Evolutionary conservation across 164 flowering plant genomes (phyloP).

Genomic region (Piper betle): DNA sequence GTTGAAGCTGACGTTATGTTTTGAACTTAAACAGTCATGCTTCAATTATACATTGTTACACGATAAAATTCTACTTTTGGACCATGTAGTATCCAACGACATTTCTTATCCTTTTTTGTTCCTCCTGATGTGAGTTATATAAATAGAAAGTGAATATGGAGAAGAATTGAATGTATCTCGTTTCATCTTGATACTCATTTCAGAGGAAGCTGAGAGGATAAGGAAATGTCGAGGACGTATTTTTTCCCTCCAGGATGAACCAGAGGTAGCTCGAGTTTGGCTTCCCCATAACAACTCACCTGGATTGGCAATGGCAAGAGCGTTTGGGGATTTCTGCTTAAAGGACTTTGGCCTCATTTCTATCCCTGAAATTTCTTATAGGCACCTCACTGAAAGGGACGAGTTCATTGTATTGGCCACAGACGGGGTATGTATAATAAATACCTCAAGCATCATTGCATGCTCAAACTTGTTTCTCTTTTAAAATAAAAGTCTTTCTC

Average conservation of each 20-base stretch:
- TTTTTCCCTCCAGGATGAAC: slow-evolving; percentile 92
- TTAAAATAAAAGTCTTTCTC: not conserved
- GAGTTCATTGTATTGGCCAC: slow-evolving; percentile 91
- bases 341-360: slow-evolving; percentile 95
- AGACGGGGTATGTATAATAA: slow-evolving; percentile 65
- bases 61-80: not conserved
- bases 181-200: not conserved
- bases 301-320: slow-evolving; percentile 98
- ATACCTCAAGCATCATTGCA: not conserved
- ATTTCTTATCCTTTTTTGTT: no score
- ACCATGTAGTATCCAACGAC: not conserved
- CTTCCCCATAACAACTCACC: slow-evolving; percentile 83
- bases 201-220: slow-evolving; percentile 91
- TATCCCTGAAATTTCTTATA: slow-evolving; percentile 70
- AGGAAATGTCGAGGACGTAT: slow-evolving; percentile 78
- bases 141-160: not conserved
- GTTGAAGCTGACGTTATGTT: no score
- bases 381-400: slow-evolving; percentile 66
- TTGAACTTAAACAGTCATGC: no score
- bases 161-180: not conserved
- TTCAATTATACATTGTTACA: no score
- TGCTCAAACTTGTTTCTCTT: not conserved
- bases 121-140: not conserved
- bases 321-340: slow-evolving; percentile 97
- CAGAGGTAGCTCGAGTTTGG: slow-evolving; percentile 96